These are phyloP conservation scores for Thelephora ganbajun DNA, from an alignment of 768 basidiomycete genomes.

Conservation along the genomic window DNA sequence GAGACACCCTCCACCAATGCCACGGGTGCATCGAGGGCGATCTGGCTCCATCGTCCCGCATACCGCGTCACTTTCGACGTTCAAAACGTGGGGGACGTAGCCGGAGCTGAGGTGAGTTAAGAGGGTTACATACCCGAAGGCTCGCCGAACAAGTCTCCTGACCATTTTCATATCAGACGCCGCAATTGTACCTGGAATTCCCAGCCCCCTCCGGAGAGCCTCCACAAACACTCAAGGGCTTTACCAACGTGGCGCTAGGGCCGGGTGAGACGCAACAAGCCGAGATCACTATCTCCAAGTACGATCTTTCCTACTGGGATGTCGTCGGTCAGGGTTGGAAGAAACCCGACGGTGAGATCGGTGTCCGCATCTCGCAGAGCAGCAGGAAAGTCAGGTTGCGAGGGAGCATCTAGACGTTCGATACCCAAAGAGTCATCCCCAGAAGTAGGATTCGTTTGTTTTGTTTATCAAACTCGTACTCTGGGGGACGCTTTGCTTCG, in stretches of 20 bases:
- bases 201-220: constrained; percentile 52
- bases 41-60: constrained; percentile 60
- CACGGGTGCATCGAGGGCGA: constrained; percentile 44
- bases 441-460: too few species aligned
- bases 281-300: constrained; percentile 46
- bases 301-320: constrained; percentile 71
- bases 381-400: constrained; percentile 45
- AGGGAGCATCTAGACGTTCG: constrained; percentile 21
- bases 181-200: constrained; percentile 66
- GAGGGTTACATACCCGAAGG: background rate
- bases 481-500: too few species aligned
- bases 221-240: constrained; percentile 54
- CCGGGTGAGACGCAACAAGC: constrained; percentile 34
- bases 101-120: constrained; percentile 50
- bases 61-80: constrained; percentile 51
- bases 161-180: constrained; percentile 28
- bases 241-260: constrained; percentile 39
- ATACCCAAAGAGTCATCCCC: background rate
- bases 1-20: constrained; percentile 32
- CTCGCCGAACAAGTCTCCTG: background rate
- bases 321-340: constrained; percentile 60
- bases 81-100: constrained; percentile 44
- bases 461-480: too few species aligned
- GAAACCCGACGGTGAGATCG: constrained; percentile 48
- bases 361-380: constrained; percentile 53